Evolutionary conservation across 148 eudicot species (phyloP), one percentile per base, ranked within the genome.

Genomic region (Chenopodium berlandieri): DNA sequence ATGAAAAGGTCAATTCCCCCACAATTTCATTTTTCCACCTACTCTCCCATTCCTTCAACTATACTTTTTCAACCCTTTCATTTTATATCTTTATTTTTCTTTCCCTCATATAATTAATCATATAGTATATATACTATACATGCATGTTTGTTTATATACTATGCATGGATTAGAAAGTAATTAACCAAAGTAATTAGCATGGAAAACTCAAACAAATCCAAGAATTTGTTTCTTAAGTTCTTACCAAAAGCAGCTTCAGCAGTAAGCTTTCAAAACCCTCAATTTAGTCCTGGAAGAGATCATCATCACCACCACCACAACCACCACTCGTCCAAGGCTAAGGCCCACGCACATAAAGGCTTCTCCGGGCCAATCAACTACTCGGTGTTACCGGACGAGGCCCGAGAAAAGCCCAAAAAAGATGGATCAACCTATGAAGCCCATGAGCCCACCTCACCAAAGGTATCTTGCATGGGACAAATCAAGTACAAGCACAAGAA

Each of bases 391-490:
- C 98, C 94, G 22, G 87, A 82, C 0, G 95, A 90, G 79, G 94
- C 91, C 72, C 92, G 95, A 19, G 68, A 75, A 16, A 89, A 80
- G 60, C 80, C 89, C 12, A 88, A 75, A 31, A 86, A 79, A 52
- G 72, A 63, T 1, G 62, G 60, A 8, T 40, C 44, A 40, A 50
- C 20, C n/a, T 76, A 46, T 46, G 84, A 82, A 1, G 75, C 82
- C 32, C 80, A 50, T 8, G 98, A 95, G 72, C 98, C 97, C 44
- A 92, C 93, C 2, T 95, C 98, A 0, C 98, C 98, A 0, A 93
- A 90, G 74, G 88, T 95, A 71, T 92, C 97, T 2, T 95, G 98
- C 89, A 93, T 92, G 91, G 98, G 98, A 6, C 98, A 93, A 37
- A 90, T 93, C 88, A 95, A 91, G 83, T 84, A 82, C 83, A 92